Conservation (phyloP, 208 protist genomes). For the Phytomonas francai region DNA sequence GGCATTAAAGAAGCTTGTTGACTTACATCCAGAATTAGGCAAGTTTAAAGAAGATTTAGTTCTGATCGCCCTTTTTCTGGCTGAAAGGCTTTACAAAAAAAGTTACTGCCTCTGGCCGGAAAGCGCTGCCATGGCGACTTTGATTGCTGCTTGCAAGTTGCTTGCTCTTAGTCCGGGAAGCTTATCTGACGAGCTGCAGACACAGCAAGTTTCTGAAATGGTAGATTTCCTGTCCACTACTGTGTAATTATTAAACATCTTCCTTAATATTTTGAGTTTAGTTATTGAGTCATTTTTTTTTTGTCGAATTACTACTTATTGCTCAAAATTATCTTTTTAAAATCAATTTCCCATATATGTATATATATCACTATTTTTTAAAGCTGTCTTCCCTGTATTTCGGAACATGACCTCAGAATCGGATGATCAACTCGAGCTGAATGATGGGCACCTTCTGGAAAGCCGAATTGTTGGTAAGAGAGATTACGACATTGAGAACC, state of each 20-base stretch:
- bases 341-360: constrained; percentile 1
- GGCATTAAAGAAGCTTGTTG: constrained; percentile 31
- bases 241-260: neutral
- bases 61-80: constrained; percentile 40
- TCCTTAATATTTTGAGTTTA: neutral
- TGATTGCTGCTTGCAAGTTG: constrained; percentile 31
- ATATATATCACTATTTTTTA: constrained; percentile 15
- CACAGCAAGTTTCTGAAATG: constrained; percentile 14
- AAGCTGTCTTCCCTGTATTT: constrained; percentile 7
- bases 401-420: constrained; percentile 12
- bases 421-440: neutral
- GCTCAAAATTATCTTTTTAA: constrained; percentile 3
- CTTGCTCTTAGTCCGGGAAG: constrained; percentile 10
- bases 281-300: neutral
- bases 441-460: neutral
- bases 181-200: constrained; percentile 15
- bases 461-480: neutral
- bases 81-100: constrained; percentile 39
- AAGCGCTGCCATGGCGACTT: constrained; percentile 37
- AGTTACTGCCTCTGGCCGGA: constrained; percentile 61
- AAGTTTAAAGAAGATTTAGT: constrained; percentile 30
- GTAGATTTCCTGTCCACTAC: neutral
- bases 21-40: constrained; percentile 14
- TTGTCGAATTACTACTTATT: constrained; percentile 4
- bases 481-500: neutral